Base-by-base conservation (phyloP, 2,329 filamentous ascomycete species). In the Sporothrix brunneoviolacea region DNA sequence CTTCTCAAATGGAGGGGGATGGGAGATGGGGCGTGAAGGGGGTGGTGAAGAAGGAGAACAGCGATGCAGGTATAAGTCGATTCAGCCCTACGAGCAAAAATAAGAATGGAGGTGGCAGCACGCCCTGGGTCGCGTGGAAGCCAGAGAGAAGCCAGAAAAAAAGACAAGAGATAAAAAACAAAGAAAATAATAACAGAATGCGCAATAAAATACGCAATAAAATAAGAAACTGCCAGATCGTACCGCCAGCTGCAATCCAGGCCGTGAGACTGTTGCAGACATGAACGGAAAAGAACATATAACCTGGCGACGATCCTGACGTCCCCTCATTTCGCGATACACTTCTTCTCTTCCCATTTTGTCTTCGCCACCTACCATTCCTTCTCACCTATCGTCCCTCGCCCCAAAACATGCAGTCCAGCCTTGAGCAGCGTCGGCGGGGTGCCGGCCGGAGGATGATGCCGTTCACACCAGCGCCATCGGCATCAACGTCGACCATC, bases 71-170 rank as follows among this genome's bases (percentile, higher is more conserved):
- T 32, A 33, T 33, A 41, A 19, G 33, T 39, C 44, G 38, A 41
- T 52, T 52, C 50, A 52, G 50, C 50, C 50, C 45, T 52, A 52
- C 40, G 50, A n/a, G n/a, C 18, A 42, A 16, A 37, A 46, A 40
- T 8, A 40, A 8, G 18, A 30, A 24, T 15, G 27, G 21, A 21
- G n/a, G n/a, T n/a, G n/a, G n/a, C 28, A 36, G 27, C 22, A 28
- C 21, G 16, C 27, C 40, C 22, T 44, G 22, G n/a, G 12, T 37
- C 10, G 33, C 43, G 33, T 37, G 19, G 43, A 45, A n/a, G n/a
- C n/a, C n/a, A n/a, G n/a, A n/a, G n/a, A n/a, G 24, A 28, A 28
- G 6, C 40, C 12, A 19, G 21, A 39, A 15, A 10, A 10, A 22
- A 39, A 10, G 4, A 39, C 6, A 39, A 39, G 6, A 39, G 16